These are phyloP conservation scores for Fraxinus cuspidata DNA, from an alignment of 257 asterid genomes.

Conservation along the genomic window DNA sequence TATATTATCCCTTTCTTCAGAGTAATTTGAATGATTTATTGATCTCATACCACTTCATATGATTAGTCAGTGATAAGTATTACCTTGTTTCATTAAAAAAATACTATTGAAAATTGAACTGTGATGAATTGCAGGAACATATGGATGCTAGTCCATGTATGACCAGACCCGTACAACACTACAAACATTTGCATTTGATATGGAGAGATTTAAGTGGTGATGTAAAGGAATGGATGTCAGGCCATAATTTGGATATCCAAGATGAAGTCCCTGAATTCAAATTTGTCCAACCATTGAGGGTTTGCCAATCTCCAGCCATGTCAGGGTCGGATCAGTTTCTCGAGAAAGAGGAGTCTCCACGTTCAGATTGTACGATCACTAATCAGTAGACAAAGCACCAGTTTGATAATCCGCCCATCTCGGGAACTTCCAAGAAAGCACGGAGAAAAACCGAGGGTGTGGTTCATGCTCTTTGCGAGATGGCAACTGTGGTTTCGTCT, in stretches of 20 bases:
- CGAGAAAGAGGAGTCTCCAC: constrained; percentile 19
- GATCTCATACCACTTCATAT: too few relatives aligned
- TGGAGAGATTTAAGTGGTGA: constrained; percentile 30
- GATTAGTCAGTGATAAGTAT: too few relatives aligned
- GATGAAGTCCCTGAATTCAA: constrained; percentile 18
- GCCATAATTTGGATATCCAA: constrained; percentile 13
- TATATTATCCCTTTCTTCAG: too few relatives aligned
- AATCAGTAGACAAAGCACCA: constrained; percentile 21
- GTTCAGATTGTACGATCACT: constrained; percentile 1
- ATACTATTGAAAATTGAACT: not conserved
- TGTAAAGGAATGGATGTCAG: not conserved
- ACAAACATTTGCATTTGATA: constrained; percentile 29
- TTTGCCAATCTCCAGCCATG: constrained; percentile 29
- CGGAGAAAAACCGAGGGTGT: constrained; percentile 26
- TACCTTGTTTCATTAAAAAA: too few relatives aligned
- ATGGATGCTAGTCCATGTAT: constrained; percentile 36
- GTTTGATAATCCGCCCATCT: constrained; percentile 9
- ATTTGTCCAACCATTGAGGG: not conserved
- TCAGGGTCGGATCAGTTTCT: constrained; percentile 24
- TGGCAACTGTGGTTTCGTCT: constrained; percentile 29
- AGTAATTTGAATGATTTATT: too few relatives aligned
- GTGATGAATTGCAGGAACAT: constrained; percentile 31
- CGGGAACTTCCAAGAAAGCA: constrained; percentile 26
- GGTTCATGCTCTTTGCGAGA: constrained; percentile 21
- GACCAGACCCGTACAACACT: constrained; percentile 37